These are phyloP conservation scores for Hortaea sp. DNA, from an alignment of 2,329 filamentous ascomycete species.

Conservation along the genomic window DNA sequence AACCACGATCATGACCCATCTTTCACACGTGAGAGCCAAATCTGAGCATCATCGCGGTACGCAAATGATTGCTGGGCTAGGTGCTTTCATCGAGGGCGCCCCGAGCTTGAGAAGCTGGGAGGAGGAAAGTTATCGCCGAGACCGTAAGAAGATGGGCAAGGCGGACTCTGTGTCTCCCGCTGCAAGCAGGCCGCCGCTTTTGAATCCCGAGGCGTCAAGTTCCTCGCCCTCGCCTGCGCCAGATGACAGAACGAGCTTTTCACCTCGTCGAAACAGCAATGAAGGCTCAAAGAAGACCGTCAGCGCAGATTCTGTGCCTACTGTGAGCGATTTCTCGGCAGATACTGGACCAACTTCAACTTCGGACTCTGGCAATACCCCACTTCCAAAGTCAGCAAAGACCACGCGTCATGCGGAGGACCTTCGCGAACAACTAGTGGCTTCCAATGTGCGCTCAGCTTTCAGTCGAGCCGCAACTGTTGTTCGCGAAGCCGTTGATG, in stretches of 20 bases:
- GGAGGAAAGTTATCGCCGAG: not conserved
- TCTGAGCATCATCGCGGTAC: slow-evolving; percentile 44
- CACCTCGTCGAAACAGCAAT: not conserved
- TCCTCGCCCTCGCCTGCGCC: not conserved
- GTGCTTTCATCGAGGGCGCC: slow-evolving; percentile 7
- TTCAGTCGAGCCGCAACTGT: slow-evolving; percentile 41
- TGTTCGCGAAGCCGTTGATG: slow-evolving; percentile 37
- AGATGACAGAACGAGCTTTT: not conserved
- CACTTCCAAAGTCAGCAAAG: not conserved
- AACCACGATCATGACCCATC: slow-evolving; percentile 49
- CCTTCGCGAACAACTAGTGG: slow-evolving; percentile 4
- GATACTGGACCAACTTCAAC: not conserved
- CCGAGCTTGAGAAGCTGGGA: slow-evolving; percentile 4
- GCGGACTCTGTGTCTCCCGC: not conserved
- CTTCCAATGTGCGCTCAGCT: slow-evolving; percentile 20
- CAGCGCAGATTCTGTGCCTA: not conserved
- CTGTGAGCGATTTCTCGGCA: not conserved
- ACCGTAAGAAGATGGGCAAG: not conserved
- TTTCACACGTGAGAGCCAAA: slow-evolving; percentile 46
- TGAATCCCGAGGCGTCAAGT: not conserved
- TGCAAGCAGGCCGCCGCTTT: not conserved
- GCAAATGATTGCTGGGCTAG: slow-evolving; percentile 44
- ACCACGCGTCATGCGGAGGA: slow-evolving; percentile 2
- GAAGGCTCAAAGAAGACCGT: not conserved
- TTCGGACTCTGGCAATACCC: not conserved